These are phyloP conservation scores for Eucalyptus camaldulensis DNA, from an alignment of 345 rosid species.

Conservation along the genomic window DNA sequence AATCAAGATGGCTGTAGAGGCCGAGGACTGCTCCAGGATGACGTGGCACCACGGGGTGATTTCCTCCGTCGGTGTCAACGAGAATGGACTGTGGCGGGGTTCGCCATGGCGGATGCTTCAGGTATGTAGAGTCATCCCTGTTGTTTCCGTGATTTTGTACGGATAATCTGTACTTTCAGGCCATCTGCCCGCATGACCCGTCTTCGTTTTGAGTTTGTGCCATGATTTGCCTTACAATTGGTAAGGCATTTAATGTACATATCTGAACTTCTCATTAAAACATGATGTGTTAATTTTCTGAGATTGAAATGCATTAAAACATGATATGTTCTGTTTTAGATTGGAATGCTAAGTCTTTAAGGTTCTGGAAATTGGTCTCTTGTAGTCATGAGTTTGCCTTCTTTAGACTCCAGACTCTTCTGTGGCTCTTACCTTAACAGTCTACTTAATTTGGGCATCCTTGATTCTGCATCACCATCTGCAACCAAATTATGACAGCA, in stretches of 20 bases:
- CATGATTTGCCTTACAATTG: neutral
- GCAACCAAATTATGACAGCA: neutral
- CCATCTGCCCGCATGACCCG: neutral
- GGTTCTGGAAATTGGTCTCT: neutral
- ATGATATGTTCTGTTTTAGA: neutral
- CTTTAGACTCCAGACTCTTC: neutral
- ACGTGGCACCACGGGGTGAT: slow-evolving; percentile 75
- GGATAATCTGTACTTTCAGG: neutral
- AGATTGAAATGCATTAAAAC: neutral
- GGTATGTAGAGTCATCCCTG: slow-evolving; percentile 17
- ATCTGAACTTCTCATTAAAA: neutral
- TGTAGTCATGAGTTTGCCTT: neutral
- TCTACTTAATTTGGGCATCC: neutral
- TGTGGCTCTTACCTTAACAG: neutral
- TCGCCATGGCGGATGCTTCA: slow-evolving; percentile 92
- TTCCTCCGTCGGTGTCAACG: slow-evolving; percentile 17
- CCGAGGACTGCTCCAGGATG: slow-evolving; percentile 66
- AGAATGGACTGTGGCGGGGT: slow-evolving; percentile 47
- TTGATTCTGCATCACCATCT: neutral
- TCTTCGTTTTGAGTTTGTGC: neutral
- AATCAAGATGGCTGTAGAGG: slow-evolving; percentile 74
- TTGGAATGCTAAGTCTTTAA: neutral
- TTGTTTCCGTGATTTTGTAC: neutral
- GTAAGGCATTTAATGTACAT: neutral
- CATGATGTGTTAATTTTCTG: neutral